Conservation (phyloP, 1,284 basidiomycete genomes). For the Apiotrichum gracile region DNA sequence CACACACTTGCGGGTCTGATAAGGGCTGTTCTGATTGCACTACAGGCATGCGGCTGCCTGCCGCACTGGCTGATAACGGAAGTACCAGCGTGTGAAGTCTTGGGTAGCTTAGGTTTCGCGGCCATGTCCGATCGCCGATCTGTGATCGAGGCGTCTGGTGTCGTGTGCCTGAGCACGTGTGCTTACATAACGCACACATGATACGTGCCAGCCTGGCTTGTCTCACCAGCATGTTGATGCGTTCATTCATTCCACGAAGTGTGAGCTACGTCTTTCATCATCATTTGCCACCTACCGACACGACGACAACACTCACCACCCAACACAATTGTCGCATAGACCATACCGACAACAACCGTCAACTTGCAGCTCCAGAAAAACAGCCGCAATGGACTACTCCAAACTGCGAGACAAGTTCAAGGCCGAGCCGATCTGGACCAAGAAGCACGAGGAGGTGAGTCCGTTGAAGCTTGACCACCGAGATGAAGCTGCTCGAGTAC, state of each 20-base stretch:
- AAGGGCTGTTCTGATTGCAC: too few relatives aligned
- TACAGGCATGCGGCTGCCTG: too few relatives aligned
- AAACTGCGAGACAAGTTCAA: conserved; percentile 21
- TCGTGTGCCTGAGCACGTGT: too few relatives aligned
- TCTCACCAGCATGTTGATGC: too few relatives aligned
- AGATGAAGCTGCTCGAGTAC: neutral
- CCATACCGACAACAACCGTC: neutral
- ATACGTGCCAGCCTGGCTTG: too few relatives aligned
- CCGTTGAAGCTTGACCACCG: neutral
- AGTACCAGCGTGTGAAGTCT: too few relatives aligned
- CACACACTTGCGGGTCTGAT: too few relatives aligned
- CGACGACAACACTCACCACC: neutral
- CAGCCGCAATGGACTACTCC: conserved; percentile 32
- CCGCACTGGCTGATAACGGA: too few relatives aligned
- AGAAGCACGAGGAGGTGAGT: conserved; percentile 43
- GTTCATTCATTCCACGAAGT: too few relatives aligned
- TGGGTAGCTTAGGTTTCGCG: too few relatives aligned
- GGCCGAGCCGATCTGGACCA: conserved; percentile 36
- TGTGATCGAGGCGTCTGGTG: too few relatives aligned
- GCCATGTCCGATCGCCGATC: too few relatives aligned
- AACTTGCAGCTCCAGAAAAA: neutral
- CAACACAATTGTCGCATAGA: neutral
- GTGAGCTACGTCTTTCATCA: neutral
- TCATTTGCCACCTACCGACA: neutral
- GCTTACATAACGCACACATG: neutral